Percentiles rank a stretch among this genome's conserved stretches.
These are phyloP conservation scores for Eimeria falciformis DNA, from an alignment of 169 alveolate species.

Conservation along the genomic window DNA sequence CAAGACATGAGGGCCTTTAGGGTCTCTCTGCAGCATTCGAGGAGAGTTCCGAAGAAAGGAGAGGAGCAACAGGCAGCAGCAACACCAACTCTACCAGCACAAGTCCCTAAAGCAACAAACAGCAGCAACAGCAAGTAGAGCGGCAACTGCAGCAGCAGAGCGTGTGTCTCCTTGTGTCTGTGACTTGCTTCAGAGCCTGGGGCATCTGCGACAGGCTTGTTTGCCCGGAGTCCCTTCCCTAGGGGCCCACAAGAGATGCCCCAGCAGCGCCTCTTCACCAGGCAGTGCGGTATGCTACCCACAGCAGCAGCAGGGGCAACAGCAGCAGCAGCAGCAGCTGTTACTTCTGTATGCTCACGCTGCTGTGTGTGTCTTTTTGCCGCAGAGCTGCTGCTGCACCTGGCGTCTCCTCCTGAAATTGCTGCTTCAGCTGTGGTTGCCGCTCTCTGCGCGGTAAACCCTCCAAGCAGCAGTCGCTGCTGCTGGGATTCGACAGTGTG, in stretches of 20 bases:
- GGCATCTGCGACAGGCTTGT: neutral
- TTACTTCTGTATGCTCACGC: neutral
- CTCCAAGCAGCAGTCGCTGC: slow-evolving; percentile 10
- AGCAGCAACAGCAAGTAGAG: neutral
- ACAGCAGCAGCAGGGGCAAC: neutral
- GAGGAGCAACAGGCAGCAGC: neutral
- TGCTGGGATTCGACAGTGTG: neutral
- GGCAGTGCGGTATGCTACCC: neutral
- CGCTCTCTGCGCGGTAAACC: neutral
- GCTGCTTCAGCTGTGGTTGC: slow-evolving; percentile 6
- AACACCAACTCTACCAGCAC: neutral
- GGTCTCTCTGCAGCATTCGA: neutral
- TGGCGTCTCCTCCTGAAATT: slow-evolving; percentile 14
- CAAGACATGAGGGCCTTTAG: neutral
- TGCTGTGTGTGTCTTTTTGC: neutral
- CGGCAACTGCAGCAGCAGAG: neutral
- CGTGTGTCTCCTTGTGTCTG: neutral
- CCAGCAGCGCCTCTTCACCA: neutral
- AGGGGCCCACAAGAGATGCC: neutral
- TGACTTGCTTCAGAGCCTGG: neutral
- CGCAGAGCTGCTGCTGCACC: neutral
- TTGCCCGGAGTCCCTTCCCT: neutral
- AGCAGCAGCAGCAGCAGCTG: slow-evolving; percentile 6
- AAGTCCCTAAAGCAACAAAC: neutral
- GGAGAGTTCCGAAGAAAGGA: neutral